Conservation (phyloP, 2,329 filamentous ascomycete species). For the Sarocladium kiliense region DNA sequence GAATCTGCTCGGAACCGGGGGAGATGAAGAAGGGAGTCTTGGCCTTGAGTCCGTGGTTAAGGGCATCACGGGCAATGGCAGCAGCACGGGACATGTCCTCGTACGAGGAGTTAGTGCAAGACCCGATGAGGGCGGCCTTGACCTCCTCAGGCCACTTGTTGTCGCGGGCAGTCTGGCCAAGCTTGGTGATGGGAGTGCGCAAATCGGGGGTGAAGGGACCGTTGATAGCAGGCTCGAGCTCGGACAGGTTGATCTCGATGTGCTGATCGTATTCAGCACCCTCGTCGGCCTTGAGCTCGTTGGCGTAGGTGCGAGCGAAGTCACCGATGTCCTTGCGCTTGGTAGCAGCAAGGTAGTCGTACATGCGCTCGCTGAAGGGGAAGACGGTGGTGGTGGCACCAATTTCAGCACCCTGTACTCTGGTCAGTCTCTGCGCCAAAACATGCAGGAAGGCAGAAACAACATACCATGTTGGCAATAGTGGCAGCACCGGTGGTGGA, state of each 20-base stretch:
- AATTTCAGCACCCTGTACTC: slow-evolving; percentile 51
- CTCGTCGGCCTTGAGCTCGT: slow-evolving; percentile 82
- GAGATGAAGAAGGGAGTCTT: slow-evolving; percentile 93
- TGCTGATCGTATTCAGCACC: slow-evolving; percentile 93
- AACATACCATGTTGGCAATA: slow-evolving; percentile 62
- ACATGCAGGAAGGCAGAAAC: not conserved
- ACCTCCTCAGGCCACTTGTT: slow-evolving; percentile 96
- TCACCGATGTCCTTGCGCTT: slow-evolving; percentile 89
- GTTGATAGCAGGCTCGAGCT: slow-evolving; percentile 93
- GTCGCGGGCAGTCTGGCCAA: slow-evolving; percentile 86
- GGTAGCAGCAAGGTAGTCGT: slow-evolving; percentile 89
- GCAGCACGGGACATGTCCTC: slow-evolving; percentile 92
- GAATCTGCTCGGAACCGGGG: slow-evolving; percentile 94
- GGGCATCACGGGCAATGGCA: slow-evolving; percentile 84
- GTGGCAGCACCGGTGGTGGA: slow-evolving; percentile 86
- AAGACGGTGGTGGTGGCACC: slow-evolving; percentile 90
- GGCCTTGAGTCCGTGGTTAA: slow-evolving; percentile 88
- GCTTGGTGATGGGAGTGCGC: slow-evolving; percentile 95
- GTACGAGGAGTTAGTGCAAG: slow-evolving; percentile 88
- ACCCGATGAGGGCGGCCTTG: slow-evolving; percentile 95
- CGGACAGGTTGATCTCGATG: slow-evolving; percentile 90
- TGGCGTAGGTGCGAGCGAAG: slow-evolving; percentile 77
- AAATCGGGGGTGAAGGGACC: slow-evolving; percentile 98
- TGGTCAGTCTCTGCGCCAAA: slow-evolving; percentile 13
- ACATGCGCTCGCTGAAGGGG: slow-evolving; percentile 97